Evolutionary conservation across 306 rosid genomes (phyloP).

Genomic region (Phaseolus lunatus): DNA sequence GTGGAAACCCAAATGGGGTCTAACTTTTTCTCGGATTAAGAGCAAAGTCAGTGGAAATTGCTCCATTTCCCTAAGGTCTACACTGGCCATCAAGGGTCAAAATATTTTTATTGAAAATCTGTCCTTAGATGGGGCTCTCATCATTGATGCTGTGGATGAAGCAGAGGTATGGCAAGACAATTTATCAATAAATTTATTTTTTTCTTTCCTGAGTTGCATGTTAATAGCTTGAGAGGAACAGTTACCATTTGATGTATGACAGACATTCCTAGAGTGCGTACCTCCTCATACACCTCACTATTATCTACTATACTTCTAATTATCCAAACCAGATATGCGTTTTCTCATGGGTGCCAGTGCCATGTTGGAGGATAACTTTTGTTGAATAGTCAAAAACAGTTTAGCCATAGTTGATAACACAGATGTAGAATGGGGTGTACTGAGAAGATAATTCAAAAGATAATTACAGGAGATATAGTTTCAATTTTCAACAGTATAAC

Average conservation of each 20-base stretch:
- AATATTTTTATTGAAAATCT: slow-evolving; percentile 66
- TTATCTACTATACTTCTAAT: slow-evolving; percentile 12
- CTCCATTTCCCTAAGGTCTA: slow-evolving; percentile 84
- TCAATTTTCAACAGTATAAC: slow-evolving; percentile 14
- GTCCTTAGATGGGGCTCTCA: slow-evolving; percentile 85
- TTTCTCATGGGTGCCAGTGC: not conserved
- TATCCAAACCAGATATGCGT: slow-evolving; percentile 9
- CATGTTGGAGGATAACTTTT: slow-evolving; percentile 13
- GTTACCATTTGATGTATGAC: not conserved
- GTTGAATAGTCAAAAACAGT: not conserved
- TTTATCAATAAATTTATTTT: slow-evolving; percentile 15
- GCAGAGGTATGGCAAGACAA: slow-evolving; percentile 68
- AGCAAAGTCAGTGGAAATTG: slow-evolving; percentile 70
- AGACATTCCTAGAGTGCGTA: not conserved
- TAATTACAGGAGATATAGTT: not conserved
- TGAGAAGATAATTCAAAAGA: not conserved
- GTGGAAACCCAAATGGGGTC: slow-evolving; percentile 97
- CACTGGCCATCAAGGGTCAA: slow-evolving; percentile 76
- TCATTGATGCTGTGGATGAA: slow-evolving; percentile 66
- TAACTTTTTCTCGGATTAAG: slow-evolving; percentile 69
- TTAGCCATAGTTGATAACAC: slow-evolving; percentile 10
- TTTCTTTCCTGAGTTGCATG: slow-evolving; percentile 17
- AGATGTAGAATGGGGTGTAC: not conserved
- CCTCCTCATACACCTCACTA: not conserved
- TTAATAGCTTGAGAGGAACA: slow-evolving; percentile 29